Evolutionary conservation across 192 early-diverging fungal species (phyloP), one percentile per base, ranked within the genome.

Genomic region (Coemansia sp.): DNA sequence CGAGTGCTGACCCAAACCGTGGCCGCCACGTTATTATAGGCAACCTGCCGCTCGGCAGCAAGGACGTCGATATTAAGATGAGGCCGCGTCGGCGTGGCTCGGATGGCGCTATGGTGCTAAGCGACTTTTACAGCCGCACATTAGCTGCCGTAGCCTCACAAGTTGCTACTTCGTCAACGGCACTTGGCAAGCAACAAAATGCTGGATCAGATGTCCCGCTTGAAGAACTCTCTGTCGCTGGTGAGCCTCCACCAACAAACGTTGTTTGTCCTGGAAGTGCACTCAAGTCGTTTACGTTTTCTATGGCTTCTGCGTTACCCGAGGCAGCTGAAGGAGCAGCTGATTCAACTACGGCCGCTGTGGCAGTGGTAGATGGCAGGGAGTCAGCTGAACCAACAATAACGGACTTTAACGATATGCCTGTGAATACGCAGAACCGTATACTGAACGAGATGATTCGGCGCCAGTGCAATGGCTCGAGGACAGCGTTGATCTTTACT

Each of bases 361-460:
- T 7, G 46, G 12, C n/a, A 9, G 46, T 1, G 46, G 11, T 25
- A 9, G 25, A 29, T 7, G 25, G 25, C 12, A 31, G 29, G 5
- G 55, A 58, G 17, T 32, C 29, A 31, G 17, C 3, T 34, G 55
- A 5, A 17, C 15, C 32, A 37, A 55, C 25, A 42, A 59, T 9
- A 39, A 58, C 61, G 8, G 85, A 87, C 66, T 90, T 90, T 64
- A 86, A 88, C 61, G 83, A 87, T 15, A 72, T 88, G 67, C 59
- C 67, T 2, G 70, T 77, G 1, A 62, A 68, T 42, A 85, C 86
- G 0, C 89, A 90, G 53, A 78, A 87, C 42, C 68, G 76, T 51
- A 88, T 88, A 12, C 72, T 90, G 61, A 88, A 90, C 72, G 85
- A 90, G 67, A 66, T 88, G 63, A 90, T 90, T 61, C 77, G 81